A percentile compares a stretch with the other conserved stretches of the same genome.
phyloP scores from a whole-genome alignment of 2,329 filamentous ascomycete species.

The Chrysoporthe austroafricana region DNA sequence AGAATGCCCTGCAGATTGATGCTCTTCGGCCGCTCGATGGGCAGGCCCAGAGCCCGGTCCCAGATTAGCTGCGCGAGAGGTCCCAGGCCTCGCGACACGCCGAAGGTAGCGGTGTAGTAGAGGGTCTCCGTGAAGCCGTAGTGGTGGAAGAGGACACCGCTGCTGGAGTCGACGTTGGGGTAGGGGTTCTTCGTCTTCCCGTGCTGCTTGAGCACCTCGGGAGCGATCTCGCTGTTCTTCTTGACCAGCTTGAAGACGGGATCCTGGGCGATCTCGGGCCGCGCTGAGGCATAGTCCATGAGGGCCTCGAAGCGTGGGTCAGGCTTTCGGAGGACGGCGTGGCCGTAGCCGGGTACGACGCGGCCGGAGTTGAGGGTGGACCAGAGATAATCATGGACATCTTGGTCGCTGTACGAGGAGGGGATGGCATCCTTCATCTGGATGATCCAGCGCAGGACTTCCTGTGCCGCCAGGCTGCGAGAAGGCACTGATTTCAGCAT shows the following conservation, averaged over 20 bases:
- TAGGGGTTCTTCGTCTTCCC: slow-evolving; percentile 99
- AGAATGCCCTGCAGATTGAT: slow-evolving; percentile 89
- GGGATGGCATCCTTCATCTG: slow-evolving; percentile 94
- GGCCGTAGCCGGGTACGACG: slow-evolving; percentile 93
- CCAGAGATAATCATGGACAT: slow-evolving; percentile 92
- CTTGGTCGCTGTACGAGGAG: slow-evolving; percentile 73
- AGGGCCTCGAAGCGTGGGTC: slow-evolving; percentile 95
- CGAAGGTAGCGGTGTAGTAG: slow-evolving; percentile 83
- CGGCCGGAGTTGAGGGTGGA: slow-evolving; percentile 89
- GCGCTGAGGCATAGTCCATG: slow-evolving; percentile 89
- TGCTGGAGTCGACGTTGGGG: slow-evolving; percentile 93
- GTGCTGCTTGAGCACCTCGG: slow-evolving; percentile 87
- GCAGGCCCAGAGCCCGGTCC: slow-evolving; percentile 90
- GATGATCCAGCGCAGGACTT: slow-evolving; percentile 94
- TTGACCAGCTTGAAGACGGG: slow-evolving; percentile 94
- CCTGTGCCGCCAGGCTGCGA: slow-evolving; percentile 83
- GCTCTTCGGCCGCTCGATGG: slow-evolving; percentile 97
- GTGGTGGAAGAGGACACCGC: slow-evolving; percentile 95
- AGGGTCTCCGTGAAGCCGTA: slow-evolving; percentile 97
- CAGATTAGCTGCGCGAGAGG: slow-evolving; percentile 94
- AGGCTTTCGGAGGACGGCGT: slow-evolving; percentile 94
- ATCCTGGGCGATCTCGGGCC: slow-evolving; percentile 82
- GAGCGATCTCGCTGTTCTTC: slow-evolving; percentile 90
- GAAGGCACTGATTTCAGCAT: slow-evolving; percentile 16
- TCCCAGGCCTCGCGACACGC: slow-evolving; percentile 73